Percentiles rank a stretch among this genome's conserved stretches.
phyloP scores from a whole-genome alignment of 2,329 filamentous ascomycete genomes.

The Acrocalymma vagum region DNA sequence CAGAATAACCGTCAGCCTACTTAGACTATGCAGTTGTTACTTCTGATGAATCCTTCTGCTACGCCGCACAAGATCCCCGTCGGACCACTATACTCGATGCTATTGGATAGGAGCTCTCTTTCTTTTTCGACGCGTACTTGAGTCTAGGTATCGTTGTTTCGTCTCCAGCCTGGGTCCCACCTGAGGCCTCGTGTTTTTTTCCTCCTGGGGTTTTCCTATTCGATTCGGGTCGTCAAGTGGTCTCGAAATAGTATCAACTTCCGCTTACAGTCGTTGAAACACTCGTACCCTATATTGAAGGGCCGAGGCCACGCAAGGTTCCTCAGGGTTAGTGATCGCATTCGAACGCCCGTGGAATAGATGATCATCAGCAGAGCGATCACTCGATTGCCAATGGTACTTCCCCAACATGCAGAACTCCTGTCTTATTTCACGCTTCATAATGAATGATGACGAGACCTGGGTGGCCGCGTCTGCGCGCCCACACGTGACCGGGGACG shows the following conservation, averaged over 20 bases:
- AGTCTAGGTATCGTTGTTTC: too few species aligned
- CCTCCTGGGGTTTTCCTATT: too few species aligned
- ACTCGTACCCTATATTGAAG: conserved; percentile 38
- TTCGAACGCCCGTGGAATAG: conserved; percentile 22
- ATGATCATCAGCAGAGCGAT: conserved; percentile 33
- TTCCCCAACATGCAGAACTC: conserved; percentile 39
- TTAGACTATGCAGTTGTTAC: conserved; percentile 10
- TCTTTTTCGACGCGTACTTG: too few species aligned
- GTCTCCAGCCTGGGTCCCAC: too few species aligned
- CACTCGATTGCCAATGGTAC: conserved; percentile 33
- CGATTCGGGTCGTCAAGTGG: conserved; percentile 17
- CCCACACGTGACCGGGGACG: conserved; percentile 20
- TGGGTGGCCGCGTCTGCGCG: conserved; percentile 15
- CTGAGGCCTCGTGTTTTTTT: too few species aligned
- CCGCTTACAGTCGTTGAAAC: conserved; percentile 31
- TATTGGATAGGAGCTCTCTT: conserved; percentile 19
- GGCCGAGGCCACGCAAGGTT: conserved; percentile 29
- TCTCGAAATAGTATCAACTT: conserved; percentile 43
- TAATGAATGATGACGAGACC: conserved; percentile 31
- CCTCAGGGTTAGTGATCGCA: conserved; percentile 21
- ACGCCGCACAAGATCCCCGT: conserved; percentile 20
- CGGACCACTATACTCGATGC: conserved; percentile 12
- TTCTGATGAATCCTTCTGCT: conserved; percentile 7
- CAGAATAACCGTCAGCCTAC: conserved; percentile 11
- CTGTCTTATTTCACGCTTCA: conserved; percentile 31